A percentile compares a stretch with the other conserved stretches of the same genome.
These are phyloP conservation scores for Aspergillus steynii DNA, from an alignment of 495 filamentous ascomycete genomes.

Conservation along the genomic window DNA sequence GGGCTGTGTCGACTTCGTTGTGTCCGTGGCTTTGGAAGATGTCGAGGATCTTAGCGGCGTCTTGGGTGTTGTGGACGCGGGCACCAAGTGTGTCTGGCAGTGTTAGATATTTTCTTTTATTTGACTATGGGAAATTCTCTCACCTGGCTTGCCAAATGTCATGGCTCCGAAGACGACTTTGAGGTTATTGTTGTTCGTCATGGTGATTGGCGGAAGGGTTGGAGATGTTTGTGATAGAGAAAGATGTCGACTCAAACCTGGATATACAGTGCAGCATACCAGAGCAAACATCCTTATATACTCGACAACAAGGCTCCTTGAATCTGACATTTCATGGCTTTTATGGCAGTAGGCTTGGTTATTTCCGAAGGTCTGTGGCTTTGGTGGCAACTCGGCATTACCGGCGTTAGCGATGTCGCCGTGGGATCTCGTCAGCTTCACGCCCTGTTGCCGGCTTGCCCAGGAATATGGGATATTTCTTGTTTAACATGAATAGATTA, in stretches of 20 bases:
- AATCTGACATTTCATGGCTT: background rate
- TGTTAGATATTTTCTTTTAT: background rate
- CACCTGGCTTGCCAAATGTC: constrained; percentile 22
- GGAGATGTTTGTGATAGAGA: background rate
- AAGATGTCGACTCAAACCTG: background rate
- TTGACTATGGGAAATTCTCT: background rate
- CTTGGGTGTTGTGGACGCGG: constrained; percentile 16
- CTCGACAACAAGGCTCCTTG: background rate
- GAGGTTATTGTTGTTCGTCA: constrained; percentile 14
- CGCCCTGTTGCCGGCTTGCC: too few relatives aligned
- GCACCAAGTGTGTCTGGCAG: constrained; percentile 14
- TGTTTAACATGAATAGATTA: too few relatives aligned
- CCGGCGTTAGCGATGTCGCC: background rate
- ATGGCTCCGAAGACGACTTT: constrained; percentile 23
- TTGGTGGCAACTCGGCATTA: background rate
- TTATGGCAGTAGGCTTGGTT: background rate
- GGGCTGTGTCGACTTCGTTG: constrained; percentile 59
- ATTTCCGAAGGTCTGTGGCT: background rate
- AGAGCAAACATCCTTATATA: background rate
- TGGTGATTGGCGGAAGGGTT: background rate
- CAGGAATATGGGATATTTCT: too few relatives aligned
- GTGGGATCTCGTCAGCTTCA: background rate
- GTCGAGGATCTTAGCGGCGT: constrained; percentile 35
- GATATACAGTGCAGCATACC: background rate
- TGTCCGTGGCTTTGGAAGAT: constrained; percentile 57